These are phyloP conservation scores for Cutaneotrichosporon cutaneum DNA, from an alignment of 1,284 basidiomycete genomes.

Conservation along the genomic window DNA sequence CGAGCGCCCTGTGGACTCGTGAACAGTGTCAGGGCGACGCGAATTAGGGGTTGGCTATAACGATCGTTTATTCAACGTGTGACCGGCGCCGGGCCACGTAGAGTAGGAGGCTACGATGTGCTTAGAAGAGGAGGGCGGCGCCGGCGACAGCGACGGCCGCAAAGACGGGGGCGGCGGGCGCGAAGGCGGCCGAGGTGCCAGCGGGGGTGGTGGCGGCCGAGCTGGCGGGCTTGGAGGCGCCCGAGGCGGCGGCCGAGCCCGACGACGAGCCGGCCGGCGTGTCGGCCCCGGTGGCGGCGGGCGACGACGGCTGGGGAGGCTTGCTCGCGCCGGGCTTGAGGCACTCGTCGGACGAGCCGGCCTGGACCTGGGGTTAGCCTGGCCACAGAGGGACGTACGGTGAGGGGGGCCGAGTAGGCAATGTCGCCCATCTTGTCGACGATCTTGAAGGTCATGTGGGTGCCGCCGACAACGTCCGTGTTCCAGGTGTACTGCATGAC, in stretches of 20 bases:
- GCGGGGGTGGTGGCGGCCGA: conserved; percentile 9
- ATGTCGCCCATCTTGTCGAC: conserved; percentile 40
- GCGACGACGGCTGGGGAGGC: conserved; percentile 1
- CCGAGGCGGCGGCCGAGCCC: conserved; percentile 14
- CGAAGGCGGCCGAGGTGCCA: conserved; percentile 18
- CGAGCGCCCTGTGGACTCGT: conserved; percentile 1
- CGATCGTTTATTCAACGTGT: neutral
- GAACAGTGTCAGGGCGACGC: conserved; percentile 4
- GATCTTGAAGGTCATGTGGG: conserved; percentile 42
- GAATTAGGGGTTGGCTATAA: conserved; percentile 6
- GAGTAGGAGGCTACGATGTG: too few species aligned
- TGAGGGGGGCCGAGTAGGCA: conserved; percentile 38
- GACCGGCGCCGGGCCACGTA: neutral
- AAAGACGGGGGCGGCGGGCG: conserved; percentile 30
- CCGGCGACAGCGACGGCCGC: conserved; percentile 38
- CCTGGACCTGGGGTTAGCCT: conserved; percentile 3
- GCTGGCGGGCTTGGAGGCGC: conserved; percentile 26
- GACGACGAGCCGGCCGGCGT: conserved; percentile 9
- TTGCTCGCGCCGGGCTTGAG: conserved; percentile 17
- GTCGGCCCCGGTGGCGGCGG: conserved; percentile 16
- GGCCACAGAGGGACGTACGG: conserved; percentile 24
- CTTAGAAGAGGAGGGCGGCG: conserved; percentile 43
- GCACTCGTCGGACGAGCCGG: conserved; percentile 34
- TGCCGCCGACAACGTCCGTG: conserved; percentile 38
- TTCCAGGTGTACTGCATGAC: conserved; percentile 41